Evolutionary conservation across 2,329 filamentous ascomycete genomes (phyloP), one percentile per base, ranked within the genome.

Genomic region (Cordyceps militaris): DNA sequence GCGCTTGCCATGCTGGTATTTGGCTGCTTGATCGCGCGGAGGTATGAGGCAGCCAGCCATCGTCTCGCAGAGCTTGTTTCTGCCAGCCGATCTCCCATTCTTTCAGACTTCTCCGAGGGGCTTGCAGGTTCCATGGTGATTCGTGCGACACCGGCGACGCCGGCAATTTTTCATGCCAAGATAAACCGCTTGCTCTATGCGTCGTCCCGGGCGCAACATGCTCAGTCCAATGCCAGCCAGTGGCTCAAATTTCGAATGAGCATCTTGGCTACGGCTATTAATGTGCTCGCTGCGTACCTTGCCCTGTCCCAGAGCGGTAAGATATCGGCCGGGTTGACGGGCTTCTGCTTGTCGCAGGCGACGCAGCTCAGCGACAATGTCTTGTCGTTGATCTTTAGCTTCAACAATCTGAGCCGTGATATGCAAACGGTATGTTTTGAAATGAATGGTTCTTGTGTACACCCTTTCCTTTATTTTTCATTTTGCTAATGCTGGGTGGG

Each of bases 341-440:
- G 79, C 7, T 82, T 83, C 66, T 82, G 79, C 1, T 68, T 83
- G 30, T 76, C 74, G n/a, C 82, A 81, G 55, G 79, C 80, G 24
- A 81, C 76, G 16, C 77, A 76, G 0, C 67, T 83, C n/a, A 81
- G 77, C 50, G 69, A 75, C 58, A 76, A 76, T 0, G 82, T 83
- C 36, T 63, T 83, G 21, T 65, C 72, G 23, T 63, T 83, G 32
- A 79, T 83, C 10, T 74, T 79, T 19, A 69, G 72, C 10, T 77
- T 80, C 71, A 83, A 83, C 60, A 78, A 81, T 60, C 66, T 79
- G 5, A 76, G 79, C 61, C 68, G 78, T 4, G 76, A 78, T 58
- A 64, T 79, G 51, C 80, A 83, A 63, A 79, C 77, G 48, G 76
- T 79, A 64, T 63, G 76, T 72, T n/a, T 48, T 8, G 3, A 23